Percentiles rank a stretch among this genome's conserved stretches.
Evolutionary conservation across 352 stramenopile species (phyloP).

Genomic region (Blastocystis hominis): DNA sequence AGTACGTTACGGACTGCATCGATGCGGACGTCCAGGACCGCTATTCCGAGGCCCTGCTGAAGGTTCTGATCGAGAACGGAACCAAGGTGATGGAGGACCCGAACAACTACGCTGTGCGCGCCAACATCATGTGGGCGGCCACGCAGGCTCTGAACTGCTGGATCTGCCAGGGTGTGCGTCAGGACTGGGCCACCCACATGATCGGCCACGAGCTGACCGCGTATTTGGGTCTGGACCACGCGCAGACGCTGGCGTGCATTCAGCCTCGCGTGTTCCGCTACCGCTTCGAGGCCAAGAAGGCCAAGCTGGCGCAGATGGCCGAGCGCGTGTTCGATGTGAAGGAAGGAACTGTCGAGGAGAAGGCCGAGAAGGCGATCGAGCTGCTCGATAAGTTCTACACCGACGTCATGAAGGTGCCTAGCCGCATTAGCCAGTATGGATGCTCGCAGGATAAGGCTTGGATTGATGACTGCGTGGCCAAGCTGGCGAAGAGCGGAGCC

Average conservation of each 20-base stretch:
- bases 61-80: slow-evolving; percentile 54
- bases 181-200: slow-evolving; percentile 58
- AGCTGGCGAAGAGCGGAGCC: background rate
- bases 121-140: slow-evolving; percentile 58
- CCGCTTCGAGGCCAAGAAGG: slow-evolving; percentile 47
- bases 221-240: slow-evolving; percentile 51
- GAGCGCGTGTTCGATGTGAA: slow-evolving; percentile 55
- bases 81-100: slow-evolving; percentile 51
- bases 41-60: slow-evolving; percentile 40
- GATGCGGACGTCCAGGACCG: slow-evolving; percentile 47
- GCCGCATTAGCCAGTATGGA: slow-evolving; percentile 35
- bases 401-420: slow-evolving; percentile 51
- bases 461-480: slow-evolving; percentile 30
- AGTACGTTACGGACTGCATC: slow-evolving; percentile 55
- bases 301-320: slow-evolving; percentile 51
- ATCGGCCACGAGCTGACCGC: slow-evolving; percentile 56
- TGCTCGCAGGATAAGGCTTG: slow-evolving; percentile 44
- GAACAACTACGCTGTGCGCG: slow-evolving; percentile 33
- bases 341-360: slow-evolving; percentile 40
- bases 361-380: slow-evolving; percentile 31
- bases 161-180: slow-evolving; percentile 45
- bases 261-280: slow-evolving; percentile 52
- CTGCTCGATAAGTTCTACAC: slow-evolving; percentile 55
- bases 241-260: slow-evolving; percentile 34
- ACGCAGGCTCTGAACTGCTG: slow-evolving; percentile 57